phyloP scores from a whole-genome alignment of 2,329 filamentous ascomycete species.

The Fusarium sambucinum region DNA sequence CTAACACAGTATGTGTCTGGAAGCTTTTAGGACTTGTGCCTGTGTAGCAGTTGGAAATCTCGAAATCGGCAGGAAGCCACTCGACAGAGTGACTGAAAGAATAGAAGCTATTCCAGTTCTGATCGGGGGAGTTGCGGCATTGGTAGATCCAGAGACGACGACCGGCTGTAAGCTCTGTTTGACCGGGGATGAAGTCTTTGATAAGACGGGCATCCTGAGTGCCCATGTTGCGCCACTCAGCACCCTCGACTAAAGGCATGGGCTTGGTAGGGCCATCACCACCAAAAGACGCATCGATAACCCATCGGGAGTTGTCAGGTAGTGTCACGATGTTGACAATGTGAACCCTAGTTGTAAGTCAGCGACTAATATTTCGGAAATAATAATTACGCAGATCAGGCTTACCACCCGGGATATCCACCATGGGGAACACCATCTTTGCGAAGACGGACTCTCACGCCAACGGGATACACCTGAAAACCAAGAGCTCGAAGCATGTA shows the following conservation, averaged over 20 bases:
- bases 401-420: constrained; percentile 62
- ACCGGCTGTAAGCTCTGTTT: constrained; percentile 55
- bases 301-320: constrained; percentile 60
- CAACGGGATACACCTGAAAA: constrained; percentile 66
- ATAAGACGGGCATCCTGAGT: constrained; percentile 68
- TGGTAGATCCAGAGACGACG: constrained; percentile 73
- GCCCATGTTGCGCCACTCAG: constrained; percentile 62
- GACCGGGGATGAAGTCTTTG: constrained; percentile 61
- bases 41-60: constrained; percentile 69
- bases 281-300: constrained; percentile 74
- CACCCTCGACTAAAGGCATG: constrained; percentile 62
- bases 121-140: constrained; percentile 62
- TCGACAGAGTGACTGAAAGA: constrained; percentile 72
- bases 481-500: constrained; percentile 65
- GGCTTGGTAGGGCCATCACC: constrained; percentile 70
- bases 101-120: constrained; percentile 70
- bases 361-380: constrained; percentile 31
- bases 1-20: constrained; percentile 67
- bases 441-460: constrained; percentile 62
- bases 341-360: constrained; percentile 57
- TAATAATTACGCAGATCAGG: constrained; percentile 10
- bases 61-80: constrained; percentile 71
- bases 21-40: constrained; percentile 62
- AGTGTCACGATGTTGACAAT: constrained; percentile 72
- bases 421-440: constrained; percentile 55